phyloP scores from a whole-genome alignment of 805 yeast species.

The Candida montana region DNA sequence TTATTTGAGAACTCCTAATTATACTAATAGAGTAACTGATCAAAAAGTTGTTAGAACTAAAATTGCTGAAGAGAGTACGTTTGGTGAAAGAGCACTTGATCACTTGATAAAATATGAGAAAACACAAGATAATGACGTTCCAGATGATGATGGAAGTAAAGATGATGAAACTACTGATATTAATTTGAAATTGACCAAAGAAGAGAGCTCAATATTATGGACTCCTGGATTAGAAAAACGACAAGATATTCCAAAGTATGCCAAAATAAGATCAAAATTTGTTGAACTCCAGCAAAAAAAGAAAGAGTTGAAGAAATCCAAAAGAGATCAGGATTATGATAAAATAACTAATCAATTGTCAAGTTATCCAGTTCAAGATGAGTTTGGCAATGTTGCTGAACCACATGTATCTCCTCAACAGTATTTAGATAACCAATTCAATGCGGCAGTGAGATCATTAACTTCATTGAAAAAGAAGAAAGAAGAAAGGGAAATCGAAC shows the following conservation, averaged over 20 bases:
- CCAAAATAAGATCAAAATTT: constrained; percentile 39
- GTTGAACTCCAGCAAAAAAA: constrained; percentile 29
- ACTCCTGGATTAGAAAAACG: constrained; percentile 18
- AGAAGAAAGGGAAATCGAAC: constrained; percentile 26
- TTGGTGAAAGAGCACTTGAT: constrained; percentile 75
- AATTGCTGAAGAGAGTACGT: constrained; percentile 73
- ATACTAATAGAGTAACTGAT: constrained; percentile 55
- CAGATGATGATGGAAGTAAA: constrained; percentile 8
- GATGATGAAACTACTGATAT: no score
- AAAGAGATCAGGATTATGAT: constrained; percentile 11
- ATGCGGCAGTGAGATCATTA: constrained; percentile 27
- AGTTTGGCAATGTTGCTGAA: neutral
- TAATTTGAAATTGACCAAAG: constrained; percentile 4
- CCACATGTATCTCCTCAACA: constrained; percentile 19
- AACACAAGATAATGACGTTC: constrained; percentile 5
- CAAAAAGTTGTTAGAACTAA: constrained; percentile 65
- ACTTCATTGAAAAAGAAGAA: constrained; percentile 29
- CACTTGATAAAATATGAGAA: constrained; percentile 39
- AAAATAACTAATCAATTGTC: constrained; percentile 11
- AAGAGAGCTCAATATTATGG: constrained; percentile 7
- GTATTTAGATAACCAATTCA: constrained; percentile 30
- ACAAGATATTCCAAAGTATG: constrained; percentile 56
- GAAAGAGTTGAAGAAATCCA: constrained; percentile 6
- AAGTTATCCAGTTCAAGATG: constrained; percentile 8
- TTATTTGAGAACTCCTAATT: constrained; percentile 71